These are phyloP conservation scores for Diplodia intermedia DNA, from an alignment of 2,329 filamentous ascomycete species.

Conservation along the genomic window DNA sequence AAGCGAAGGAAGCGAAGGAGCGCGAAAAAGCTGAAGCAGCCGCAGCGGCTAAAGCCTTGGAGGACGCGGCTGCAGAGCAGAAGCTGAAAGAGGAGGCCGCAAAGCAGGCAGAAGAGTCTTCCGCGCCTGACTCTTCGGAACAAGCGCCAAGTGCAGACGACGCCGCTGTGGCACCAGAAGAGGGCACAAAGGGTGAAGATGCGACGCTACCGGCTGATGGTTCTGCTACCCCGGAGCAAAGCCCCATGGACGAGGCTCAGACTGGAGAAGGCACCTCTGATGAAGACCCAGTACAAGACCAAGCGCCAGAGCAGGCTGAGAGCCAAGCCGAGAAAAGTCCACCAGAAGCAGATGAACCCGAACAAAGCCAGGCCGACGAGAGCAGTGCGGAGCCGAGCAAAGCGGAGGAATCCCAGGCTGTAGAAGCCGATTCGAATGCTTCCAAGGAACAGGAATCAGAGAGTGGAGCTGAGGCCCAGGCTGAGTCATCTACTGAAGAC, in stretches of 20 bases:
- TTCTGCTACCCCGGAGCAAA: not conserved
- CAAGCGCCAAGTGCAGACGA: not conserved
- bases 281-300: not conserved
- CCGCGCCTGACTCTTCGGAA: not conserved
- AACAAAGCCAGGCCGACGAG: not conserved
- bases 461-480: not conserved
- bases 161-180: not conserved
- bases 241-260: not conserved
- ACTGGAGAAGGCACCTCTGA: not conserved
- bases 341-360: not conserved
- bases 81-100: not conserved
- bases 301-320: not conserved
- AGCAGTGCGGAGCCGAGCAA: not conserved
- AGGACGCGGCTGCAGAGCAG: not conserved
- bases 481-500: not conserved
- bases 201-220: not conserved
- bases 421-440: not conserved
- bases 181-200: not conserved
- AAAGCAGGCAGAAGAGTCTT: slow-evolving; percentile 4
- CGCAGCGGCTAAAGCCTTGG: not conserved
- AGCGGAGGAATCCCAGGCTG: not conserved
- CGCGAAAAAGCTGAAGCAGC: not conserved
- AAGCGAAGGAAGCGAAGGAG: not conserved
- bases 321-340: not conserved
- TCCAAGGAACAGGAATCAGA: not conserved